These are phyloP conservation scores for Neonectria faginata DNA, from an alignment of 2,329 filamentous ascomycete species.

Conservation along the genomic window DNA sequence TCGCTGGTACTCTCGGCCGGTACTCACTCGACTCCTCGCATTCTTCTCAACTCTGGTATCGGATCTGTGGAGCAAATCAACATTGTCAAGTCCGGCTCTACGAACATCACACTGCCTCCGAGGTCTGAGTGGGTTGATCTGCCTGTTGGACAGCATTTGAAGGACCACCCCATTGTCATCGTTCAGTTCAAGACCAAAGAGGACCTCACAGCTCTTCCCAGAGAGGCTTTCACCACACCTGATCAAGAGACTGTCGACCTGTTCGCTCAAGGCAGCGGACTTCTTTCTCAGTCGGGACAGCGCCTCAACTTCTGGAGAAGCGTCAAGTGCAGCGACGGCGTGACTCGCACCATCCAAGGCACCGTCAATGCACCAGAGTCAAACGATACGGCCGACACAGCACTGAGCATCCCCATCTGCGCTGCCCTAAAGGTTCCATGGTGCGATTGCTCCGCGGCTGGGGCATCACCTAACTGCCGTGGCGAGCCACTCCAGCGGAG, in stretches of 20 bases:
- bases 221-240: conserved; percentile 45
- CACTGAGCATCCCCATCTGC: too few relatives aligned
- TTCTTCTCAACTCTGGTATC: conserved; percentile 71
- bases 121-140: conserved; percentile 67
- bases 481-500: too few relatives aligned
- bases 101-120: conserved; percentile 63
- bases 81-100: conserved; percentile 57
- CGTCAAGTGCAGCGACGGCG: conserved; percentile 54
- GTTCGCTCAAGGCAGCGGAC: conserved; percentile 52
- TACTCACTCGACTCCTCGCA: conserved; percentile 74
- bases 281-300: conserved; percentile 58
- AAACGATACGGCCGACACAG: too few relatives aligned
- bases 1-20: conserved; percentile 76
- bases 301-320: conserved; percentile 61
- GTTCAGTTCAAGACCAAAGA: conserved; percentile 47
- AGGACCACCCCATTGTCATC: conserved; percentile 61
- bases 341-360: conserved; percentile 54
- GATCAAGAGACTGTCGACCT: conserved; percentile 42
- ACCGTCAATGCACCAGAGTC: conserved; percentile 58
- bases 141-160: conserved; percentile 67
- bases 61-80: conserved; percentile 70
- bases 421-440: too few relatives aligned
- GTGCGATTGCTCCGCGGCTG: too few relatives aligned
- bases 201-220: conserved; percentile 33
- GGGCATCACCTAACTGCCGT: too few relatives aligned